Evolutionary conservation across 176 grass and related monocot genomes (phyloP), one percentile per base, ranked within the genome.

Genomic region (Aegilops bicornis): DNA sequence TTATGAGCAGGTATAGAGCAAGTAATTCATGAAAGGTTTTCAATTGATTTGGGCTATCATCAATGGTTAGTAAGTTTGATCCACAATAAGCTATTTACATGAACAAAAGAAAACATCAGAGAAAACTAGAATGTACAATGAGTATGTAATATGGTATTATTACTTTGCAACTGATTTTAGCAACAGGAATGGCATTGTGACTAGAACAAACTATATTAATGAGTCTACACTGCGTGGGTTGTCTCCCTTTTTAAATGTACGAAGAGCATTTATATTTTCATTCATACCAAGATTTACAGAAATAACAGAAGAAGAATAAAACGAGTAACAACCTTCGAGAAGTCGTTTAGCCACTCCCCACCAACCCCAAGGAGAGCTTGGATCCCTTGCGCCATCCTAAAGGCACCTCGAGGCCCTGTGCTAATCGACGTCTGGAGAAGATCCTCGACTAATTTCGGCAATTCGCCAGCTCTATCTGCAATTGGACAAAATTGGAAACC

Each of bases 381-480:
- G 77, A 98, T 91, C 16, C 96, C 96, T 89, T 98, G 96, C 3
- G 83, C 93, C 69, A 98, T 81, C 63, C 96, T 95, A 42, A 94
- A 50, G 62, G 88, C 91, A 79, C 96, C 96, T 45, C 96, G 92
- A 71, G 96, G 96, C 7, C 96, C 96, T 22, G 96, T 98, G 69
- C 79, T 98, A 82, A 98, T 90, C 19, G 96, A 95, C 4, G 93
- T 95, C 77, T 94, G 93, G 65, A 98, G 78, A 73, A 98, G 94
- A 87, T 98, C 96, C 80, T 98, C 96, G 2, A 98, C 78, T 69
- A 98, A 87, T 69, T 94, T 98, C 10, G 96, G 93, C 69, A 98
- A 76, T 66, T 98, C 90, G 2, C 84, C 87, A 83, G 91, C 86
- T 60, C 96, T 91, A 81, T 95, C 93, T 98, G 91, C 48, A 81